These are phyloP conservation scores for Sugiyamaella lignohabitans DNA, from an alignment of 805 yeast genomes.

Conservation along the genomic window DNA sequence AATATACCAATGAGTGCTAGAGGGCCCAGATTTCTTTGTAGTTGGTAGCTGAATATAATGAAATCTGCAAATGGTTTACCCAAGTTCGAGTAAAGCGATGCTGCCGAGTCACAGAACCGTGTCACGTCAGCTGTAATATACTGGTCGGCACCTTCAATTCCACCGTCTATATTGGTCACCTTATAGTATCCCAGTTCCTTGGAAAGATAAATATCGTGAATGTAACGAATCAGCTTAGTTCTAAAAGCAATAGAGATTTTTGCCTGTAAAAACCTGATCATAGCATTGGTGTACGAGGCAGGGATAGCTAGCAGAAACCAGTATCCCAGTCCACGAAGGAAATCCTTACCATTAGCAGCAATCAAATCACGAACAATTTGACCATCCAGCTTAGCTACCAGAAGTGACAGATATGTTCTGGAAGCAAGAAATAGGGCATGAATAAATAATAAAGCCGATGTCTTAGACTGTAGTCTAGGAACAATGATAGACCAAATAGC, in stretches of 20 bases:
- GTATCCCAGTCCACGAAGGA: conserved; percentile 67
- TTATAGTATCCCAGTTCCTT: conserved; percentile 77
- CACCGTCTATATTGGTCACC: conserved; percentile 49
- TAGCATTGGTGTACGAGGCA: conserved; percentile 86
- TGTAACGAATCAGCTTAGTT: conserved; percentile 73
- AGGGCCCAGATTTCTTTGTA: conserved; percentile 79
- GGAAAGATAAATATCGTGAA: conserved; percentile 86
- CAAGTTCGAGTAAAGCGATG: conserved; percentile 77
- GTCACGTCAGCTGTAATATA: conserved; percentile 81
- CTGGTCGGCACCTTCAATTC: conserved; percentile 69
- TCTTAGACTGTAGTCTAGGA: conserved; percentile 66
- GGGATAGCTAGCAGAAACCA: conserved; percentile 92
- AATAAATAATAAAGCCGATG: conserved; percentile 55
- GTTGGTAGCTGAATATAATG: conserved; percentile 73
- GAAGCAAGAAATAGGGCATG: conserved; percentile 71
- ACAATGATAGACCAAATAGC: conserved; percentile 76
- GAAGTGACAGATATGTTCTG: conserved; percentile 79
- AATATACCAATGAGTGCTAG: conserved; percentile 81
- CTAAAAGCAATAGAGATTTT: conserved; percentile 77
- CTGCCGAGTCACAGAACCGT: conserved; percentile 71
- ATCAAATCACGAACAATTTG: conserved; percentile 85
- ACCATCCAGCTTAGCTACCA: conserved; percentile 87
- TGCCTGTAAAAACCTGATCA: conserved; percentile 73
- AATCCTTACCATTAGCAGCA: conserved; percentile 68
- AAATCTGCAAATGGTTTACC: conserved; percentile 90